Base-by-base conservation (phyloP, 2,329 filamentous ascomycete genomes). In the Fusarium napiforme region DNA sequence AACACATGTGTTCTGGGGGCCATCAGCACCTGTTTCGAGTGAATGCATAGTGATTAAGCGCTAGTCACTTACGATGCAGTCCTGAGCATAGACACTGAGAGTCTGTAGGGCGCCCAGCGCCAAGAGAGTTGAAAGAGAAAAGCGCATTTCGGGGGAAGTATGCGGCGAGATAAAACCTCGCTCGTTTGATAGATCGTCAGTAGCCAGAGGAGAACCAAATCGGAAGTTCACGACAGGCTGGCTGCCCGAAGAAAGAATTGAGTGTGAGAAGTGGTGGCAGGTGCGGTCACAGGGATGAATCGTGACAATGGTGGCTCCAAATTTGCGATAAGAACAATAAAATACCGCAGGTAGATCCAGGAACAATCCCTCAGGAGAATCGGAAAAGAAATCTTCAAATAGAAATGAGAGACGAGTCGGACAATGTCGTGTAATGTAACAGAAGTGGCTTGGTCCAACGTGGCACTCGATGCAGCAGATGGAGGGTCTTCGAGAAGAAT, bases 21-120 rank as follows among this genome's bases (percentile, higher is more conserved):
- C 28, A 53, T 77, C 47, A 77, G 73, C 39, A 64, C n/a, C 37
- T 36, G 49, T 15, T 36, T 52, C 30, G 52, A 32, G 28, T 47
- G n/a, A 50, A 64, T 9, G 36, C 49, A 30, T 43, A 28, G n/a
- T 36, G 14, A 21, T 19, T 21, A 28, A 47, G 45, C 19, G 23
- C 34, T 39, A 47, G 21, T 26, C 30, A 79, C 81, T 79, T 77
- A 83, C 81, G 55, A 82, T 71, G 61, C 81, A 82, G 6, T 74
- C 72, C 40, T 73, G 60, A 49, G 73, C 80, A 47, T 73, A 69
- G 36, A 78, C 80, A 46, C 74, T 67, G 23, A 77, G 53, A 9
- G 75, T 60, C 16, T 76, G 75, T 23, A 79, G 56, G 62, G 79
- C 75, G 71, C 77, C 75, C 70, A 81, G 73, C 63, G 77, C 80